Evolutionary conservation across 1,139 yeast species (phyloP), one percentile per base, ranked within the genome.

Genomic region (Yamadazyma diddensiae): DNA sequence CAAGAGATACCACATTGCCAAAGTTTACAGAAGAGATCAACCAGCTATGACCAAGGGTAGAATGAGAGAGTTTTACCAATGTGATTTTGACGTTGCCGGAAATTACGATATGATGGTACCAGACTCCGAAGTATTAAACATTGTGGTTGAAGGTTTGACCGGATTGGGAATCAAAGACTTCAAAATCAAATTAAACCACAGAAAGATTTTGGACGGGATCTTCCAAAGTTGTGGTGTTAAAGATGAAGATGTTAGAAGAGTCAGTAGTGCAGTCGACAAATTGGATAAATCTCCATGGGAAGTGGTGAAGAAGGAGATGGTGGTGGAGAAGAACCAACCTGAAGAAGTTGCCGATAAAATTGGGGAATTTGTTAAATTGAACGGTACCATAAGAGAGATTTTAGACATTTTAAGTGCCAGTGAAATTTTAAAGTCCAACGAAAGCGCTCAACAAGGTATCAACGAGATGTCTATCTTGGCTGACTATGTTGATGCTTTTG

Each of bases 1-100:
- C 62, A 92, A 92, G 65, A 76, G 98, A 56, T 92, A 80, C 61
- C 98, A 92, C 65, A 86, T 92, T 46, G 98, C 98, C 48, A 92
- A 92, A 62, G 98, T 92, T 34, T 92, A 92, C 65, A 79, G 98
- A 66, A 82, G 98, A 65, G 98, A 92, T 58, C 98, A 92, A 62
- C 98, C 98, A 5, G 98, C 98, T 11, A 92, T 92, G 98, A 90
- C 97, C 37, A 92, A 92, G 62, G 98, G 98, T 38, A 79, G 98
- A 64, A 92, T 92, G 98, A 83, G 98, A 74, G 98, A 92, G 62
- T 92, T 92, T 52, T 92, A 92, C 63, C 98, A 92, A 65, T 92
- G 98, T 69, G 98, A 92, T 66, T 85, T 92, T 51, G 98, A 92
- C 58, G 72, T 92, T 53, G 98, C 98, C 22, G 98, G 98, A 35